phyloP scores from a whole-genome alignment of 441 rosid genomes.

The Pelargonium australe region DNA sequence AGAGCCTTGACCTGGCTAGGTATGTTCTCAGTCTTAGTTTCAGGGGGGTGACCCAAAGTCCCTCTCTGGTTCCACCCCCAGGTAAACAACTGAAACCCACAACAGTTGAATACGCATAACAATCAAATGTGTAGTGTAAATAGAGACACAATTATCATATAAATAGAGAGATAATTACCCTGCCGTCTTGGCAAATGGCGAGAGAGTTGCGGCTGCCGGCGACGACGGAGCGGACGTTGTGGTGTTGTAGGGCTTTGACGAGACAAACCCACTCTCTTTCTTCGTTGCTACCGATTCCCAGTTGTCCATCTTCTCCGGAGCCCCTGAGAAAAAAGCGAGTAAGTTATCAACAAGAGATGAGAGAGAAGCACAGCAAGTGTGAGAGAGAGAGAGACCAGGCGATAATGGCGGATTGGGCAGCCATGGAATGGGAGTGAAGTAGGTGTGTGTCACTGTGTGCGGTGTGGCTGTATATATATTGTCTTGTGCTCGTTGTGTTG shows the following conservation, averaged over 20 bases:
- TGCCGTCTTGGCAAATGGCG: constrained; percentile 91
- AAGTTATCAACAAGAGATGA: constrained; percentile 1
- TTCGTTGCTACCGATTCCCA: constrained; percentile 75
- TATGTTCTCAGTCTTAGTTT: constrained; percentile 73
- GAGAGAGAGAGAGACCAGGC: constrained; percentile 49
- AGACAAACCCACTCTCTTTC: constrained; percentile 74
- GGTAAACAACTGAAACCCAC: constrained; percentile 66
- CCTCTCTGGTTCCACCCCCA: constrained; percentile 99
- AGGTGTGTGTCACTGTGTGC: no score
- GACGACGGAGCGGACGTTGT: constrained; percentile 68
- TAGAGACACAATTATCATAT: background rate
- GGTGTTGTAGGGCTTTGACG: constrained; percentile 59
- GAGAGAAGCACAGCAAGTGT: background rate
- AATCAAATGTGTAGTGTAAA: constrained; percentile 6
- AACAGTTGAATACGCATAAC: background rate
- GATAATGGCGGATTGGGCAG: constrained; percentile 49
- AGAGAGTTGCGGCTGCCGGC: constrained; percentile 98
- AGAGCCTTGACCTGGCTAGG: constrained; percentile 89
- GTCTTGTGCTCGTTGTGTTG: no score
- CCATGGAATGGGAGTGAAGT: constrained; percentile 27
- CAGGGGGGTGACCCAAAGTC: constrained; percentile 90
- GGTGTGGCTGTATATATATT: no score
- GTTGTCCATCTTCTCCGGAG: constrained; percentile 92
- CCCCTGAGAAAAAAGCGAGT: constrained; percentile 49
- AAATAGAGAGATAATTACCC: constrained; percentile 38